phyloP scores from a whole-genome alignment of 2,329 filamentous ascomycete species.

The Venturia nashicola region DNA sequence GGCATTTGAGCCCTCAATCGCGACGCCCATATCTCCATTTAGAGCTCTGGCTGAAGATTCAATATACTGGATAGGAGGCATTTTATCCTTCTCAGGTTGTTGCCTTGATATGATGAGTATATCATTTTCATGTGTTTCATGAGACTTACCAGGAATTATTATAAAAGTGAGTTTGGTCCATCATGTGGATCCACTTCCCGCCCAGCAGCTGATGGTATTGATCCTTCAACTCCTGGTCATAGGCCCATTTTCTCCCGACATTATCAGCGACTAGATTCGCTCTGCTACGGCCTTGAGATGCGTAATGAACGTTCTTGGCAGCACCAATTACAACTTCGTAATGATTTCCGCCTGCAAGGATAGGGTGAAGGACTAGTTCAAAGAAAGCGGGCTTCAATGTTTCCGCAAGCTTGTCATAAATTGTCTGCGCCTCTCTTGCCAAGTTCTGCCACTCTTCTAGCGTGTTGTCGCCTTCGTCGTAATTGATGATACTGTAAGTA shows the following conservation, averaged over 20 bases:
- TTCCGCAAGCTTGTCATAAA: constrained; percentile 4
- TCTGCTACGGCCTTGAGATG: constrained; percentile 17
- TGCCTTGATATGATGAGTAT: constrained; percentile 38
- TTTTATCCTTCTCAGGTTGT: constrained; percentile 58
- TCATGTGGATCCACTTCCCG: constrained; percentile 28
- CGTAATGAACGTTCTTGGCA: constrained; percentile 16
- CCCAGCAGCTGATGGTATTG: constrained; percentile 17
- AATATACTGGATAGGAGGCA: constrained; percentile 49
- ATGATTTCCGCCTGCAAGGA: constrained; percentile 7
- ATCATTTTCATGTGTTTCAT: not conserved
- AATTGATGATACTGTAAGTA: constrained; percentile 9
- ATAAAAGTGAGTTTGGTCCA: constrained; percentile 27
- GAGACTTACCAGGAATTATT: constrained; percentile 25
- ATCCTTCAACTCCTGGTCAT: constrained; percentile 16
- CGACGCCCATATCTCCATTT: constrained; percentile 50
- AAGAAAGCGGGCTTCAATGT: constrained; percentile 5
- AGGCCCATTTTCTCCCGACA: constrained; percentile 15
- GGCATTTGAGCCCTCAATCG: constrained; percentile 53
- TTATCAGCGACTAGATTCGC: constrained; percentile 17
- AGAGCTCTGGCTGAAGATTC: constrained; percentile 45
- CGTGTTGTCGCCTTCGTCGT: constrained; percentile 10
- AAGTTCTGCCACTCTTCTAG: constrained; percentile 8
- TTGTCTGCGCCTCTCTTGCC: not conserved
- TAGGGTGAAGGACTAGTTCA: constrained; percentile 10
- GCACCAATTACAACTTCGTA: constrained; percentile 23